Evolutionary conservation across 148 eudicot species (phyloP).

Genomic region (Diospyros lotus): DNA sequence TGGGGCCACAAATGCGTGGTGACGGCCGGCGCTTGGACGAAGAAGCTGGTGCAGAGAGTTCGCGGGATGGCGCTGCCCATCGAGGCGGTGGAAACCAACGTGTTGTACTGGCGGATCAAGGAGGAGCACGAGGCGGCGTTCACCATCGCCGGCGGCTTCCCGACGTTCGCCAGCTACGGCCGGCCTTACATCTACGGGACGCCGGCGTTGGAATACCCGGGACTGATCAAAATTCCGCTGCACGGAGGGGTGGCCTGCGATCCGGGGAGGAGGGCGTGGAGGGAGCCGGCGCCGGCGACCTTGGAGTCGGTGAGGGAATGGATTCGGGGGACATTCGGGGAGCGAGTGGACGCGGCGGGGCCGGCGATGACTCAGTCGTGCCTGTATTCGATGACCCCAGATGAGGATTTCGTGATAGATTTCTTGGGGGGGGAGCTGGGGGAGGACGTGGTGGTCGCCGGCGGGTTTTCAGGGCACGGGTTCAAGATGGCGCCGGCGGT

Average conservation of each 20-base stretch:
- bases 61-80: slow-evolving; percentile 41
- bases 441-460: slow-evolving; percentile 72
- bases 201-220: slow-evolving; percentile 79
- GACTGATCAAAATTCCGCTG: slow-evolving; percentile 56
- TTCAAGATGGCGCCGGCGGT: slow-evolving; percentile 90
- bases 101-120: slow-evolving; percentile 66
- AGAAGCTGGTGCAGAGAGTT: slow-evolving; percentile 32
- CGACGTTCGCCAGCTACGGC: slow-evolving; percentile 82
- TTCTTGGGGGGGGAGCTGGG: slow-evolving; percentile 73
- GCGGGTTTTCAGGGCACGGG: slow-evolving; percentile 95
- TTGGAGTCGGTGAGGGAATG: slow-evolving; percentile 41
- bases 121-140: slow-evolving; percentile 47
- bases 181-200: slow-evolving; percentile 74
- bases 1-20: slow-evolving; percentile 63
- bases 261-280: slow-evolving; percentile 65
- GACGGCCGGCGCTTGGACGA: slow-evolving; percentile 69
- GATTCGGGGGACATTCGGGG: slow-evolving; percentile 53
- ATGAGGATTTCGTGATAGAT: slow-evolving; percentile 79
- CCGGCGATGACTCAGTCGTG: slow-evolving; percentile 70
- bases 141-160: slow-evolving; percentile 52
- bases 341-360: slow-evolving; percentile 32
- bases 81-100: slow-evolving; percentile 56
- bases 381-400: slow-evolving; percentile 86
- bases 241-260: slow-evolving; percentile 67
- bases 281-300: slow-evolving; percentile 11